These are phyloP conservation scores for Skeletonema tropicum DNA, from an alignment of 108 stramenopile genomes.

Conservation along the genomic window DNA sequence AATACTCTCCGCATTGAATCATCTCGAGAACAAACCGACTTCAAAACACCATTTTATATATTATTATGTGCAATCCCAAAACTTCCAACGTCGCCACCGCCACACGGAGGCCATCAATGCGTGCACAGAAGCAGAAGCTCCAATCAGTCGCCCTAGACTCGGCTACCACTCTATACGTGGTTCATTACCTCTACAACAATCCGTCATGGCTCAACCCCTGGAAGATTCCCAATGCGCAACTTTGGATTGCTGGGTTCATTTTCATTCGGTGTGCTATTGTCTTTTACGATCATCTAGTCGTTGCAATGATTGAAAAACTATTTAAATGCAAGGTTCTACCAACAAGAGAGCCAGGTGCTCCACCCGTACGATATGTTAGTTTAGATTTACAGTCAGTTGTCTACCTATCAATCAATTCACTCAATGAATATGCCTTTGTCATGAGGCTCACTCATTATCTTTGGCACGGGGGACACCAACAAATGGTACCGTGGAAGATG, in stretches of 20 bases:
- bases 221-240: constrained; percentile 38
- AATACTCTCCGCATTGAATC: background rate
- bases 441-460: constrained; percentile 73
- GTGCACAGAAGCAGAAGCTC: constrained; percentile 33
- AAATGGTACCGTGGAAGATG: constrained; percentile 8
- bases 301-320: constrained; percentile 55
- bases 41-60: background rate
- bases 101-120: constrained; percentile 22
- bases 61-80: constrained; percentile 1
- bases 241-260: constrained; percentile 57
- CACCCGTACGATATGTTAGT: constrained; percentile 56
- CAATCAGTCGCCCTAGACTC: constrained; percentile 54
- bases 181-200: constrained; percentile 41
- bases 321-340: constrained; percentile 56
- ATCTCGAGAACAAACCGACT: background rate
- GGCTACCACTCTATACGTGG: constrained; percentile 43
- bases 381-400: constrained; percentile 59
- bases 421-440: constrained; percentile 86
- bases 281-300: constrained; percentile 74
- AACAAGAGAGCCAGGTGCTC: constrained; percentile 59
- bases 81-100: background rate
- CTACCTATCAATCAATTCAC: constrained; percentile 80
- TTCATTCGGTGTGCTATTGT: constrained; percentile 60
- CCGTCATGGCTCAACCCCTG: constrained; percentile 71
- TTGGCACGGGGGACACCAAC: constrained; percentile 48